Evolutionary conservation across 805 yeast genomes (phyloP).

Genomic region (Zygoascus tannicola): DNA sequence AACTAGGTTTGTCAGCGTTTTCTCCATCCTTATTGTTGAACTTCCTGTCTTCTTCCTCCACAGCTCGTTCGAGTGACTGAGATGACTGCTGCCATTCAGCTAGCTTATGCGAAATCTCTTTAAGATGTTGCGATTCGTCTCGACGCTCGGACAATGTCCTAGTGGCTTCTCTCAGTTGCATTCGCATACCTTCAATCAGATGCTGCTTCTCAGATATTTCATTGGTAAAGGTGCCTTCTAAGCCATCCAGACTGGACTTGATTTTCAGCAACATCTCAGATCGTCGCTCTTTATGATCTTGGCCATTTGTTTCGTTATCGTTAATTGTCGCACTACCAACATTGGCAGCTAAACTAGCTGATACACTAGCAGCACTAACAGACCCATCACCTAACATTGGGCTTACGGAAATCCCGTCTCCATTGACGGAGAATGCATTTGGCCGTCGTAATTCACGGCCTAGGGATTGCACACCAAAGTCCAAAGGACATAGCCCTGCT

Average conservation of each 20-base stretch:
- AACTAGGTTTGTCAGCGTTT: neutral
- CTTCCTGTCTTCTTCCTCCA: constrained; percentile 50
- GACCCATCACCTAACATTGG: neutral
- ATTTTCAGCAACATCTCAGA: constrained; percentile 43
- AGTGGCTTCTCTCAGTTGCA: constrained; percentile 50
- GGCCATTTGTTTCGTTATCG: neutral
- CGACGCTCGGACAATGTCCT: constrained; percentile 40
- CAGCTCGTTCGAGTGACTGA: constrained; percentile 51
- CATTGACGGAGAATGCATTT: neutral
- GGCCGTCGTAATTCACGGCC: neutral
- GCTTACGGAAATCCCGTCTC: neutral
- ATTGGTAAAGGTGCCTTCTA: constrained; percentile 50
- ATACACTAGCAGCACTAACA: neutral
- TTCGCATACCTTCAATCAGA: constrained; percentile 44
- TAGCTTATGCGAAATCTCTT: constrained; percentile 30
- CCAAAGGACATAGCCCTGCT: constrained; percentile 77
- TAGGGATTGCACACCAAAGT: constrained; percentile 55
- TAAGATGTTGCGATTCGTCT: constrained; percentile 44
- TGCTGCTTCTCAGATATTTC: constrained; percentile 48
- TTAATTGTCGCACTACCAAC: neutral
- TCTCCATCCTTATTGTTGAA: constrained; percentile 32
- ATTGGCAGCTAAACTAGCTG: neutral
- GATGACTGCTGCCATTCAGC: constrained; percentile 47
- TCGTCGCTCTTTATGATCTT: constrained; percentile 21
- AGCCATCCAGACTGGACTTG: constrained; percentile 39